Base-by-base conservation (phyloP, 2,329 filamentous ascomycete species). In the Pseudogymnoascus sp. region DNA sequence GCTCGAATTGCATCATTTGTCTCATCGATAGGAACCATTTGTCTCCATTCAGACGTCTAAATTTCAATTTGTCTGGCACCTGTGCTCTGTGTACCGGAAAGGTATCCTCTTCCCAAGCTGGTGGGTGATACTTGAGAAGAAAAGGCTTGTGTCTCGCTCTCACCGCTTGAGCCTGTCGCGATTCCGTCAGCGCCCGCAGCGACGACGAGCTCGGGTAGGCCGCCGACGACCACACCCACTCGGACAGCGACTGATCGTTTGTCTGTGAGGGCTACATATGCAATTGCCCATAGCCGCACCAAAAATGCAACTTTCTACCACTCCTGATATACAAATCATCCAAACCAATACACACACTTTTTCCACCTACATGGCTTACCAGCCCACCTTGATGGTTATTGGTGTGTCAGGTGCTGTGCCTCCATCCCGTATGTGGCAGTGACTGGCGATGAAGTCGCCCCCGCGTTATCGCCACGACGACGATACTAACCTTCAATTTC, bases 151-250 rank as follows among this genome's bases (percentile, higher is more conserved):
- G 43, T 49, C 43, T 49, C 43, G 43, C 43, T 49, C 43, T 31
- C 43, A 49, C 43, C 43, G 43, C 43, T 29, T 29, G 23, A 49
- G 14, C 29, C 26, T 45, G 11, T 49, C 23, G 23, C 21, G 43
- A 49, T 29, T 49, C 43, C 43, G 43, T 49, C 43, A 49, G 43
- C 43, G 43, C 43, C 43, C 26, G 43, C 23, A 49, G 43, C 43
- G 43, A 49, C 43, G 43, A 49, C 43, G 43, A 49, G 43, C 43
- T 49, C 43, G 43, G 43, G 43, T 29, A 29, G 5, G 43, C 43
- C 43, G 43, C 23, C 43, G 43, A 49, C 43, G 43, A 49, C 43
- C 43, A 49, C 43, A 49, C 43, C 43, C 43, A 49, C 43, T 49
- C 43, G 23, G 43, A 49, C 14, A 26, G 7, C 43, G 43, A 49